These are phyloP conservation scores for Akanthomyces uredinophilus DNA, from an alignment of 2,329 filamentous ascomycete genomes.

Conservation along the genomic window DNA sequence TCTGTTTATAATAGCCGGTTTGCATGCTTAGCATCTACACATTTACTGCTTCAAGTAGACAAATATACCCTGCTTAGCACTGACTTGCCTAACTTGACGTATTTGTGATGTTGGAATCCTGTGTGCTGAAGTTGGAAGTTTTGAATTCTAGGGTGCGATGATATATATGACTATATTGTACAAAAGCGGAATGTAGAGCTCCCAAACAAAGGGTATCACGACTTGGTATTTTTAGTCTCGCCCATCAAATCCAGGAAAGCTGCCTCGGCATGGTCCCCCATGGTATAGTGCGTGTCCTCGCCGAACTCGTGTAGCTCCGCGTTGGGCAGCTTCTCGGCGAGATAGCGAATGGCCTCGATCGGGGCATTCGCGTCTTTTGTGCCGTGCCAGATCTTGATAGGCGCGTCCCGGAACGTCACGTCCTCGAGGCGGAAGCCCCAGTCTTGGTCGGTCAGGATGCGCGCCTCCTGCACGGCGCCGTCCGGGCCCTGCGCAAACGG, in stretches of 20 bases:
- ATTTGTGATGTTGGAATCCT: not conserved
- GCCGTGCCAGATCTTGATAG: constrained; percentile 31
- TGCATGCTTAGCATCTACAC: constrained; percentile 10
- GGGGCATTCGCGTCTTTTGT: constrained; percentile 28
- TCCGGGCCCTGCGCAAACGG: constrained; percentile 25
- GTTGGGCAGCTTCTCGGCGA: constrained; percentile 31
- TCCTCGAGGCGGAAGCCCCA: constrained; percentile 29
- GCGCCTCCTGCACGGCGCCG: constrained; percentile 25
- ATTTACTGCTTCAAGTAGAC: constrained; percentile 14
- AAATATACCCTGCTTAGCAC: constrained; percentile 16
- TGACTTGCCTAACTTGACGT: not conserved
- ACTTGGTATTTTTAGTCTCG: not conserved
- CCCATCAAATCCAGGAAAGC: constrained; percentile 11
- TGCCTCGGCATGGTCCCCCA: constrained; percentile 22
- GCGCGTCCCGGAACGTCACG: constrained; percentile 18
- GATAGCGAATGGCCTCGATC: constrained; percentile 30
- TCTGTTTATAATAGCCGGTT: constrained; percentile 7
- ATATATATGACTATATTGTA: not conserved
- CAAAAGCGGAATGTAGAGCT: not conserved
- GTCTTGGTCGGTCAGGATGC: constrained; percentile 23
- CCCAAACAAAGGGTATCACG: too few species aligned
- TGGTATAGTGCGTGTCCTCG: constrained; percentile 29
- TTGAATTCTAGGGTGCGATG: too few species aligned
- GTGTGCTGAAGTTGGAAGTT: too few species aligned
- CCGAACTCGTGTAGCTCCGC: constrained; percentile 28